Base-by-base conservation (phyloP, 768 basidiomycete species). In the Strobilomyces dryophilus region DNA sequence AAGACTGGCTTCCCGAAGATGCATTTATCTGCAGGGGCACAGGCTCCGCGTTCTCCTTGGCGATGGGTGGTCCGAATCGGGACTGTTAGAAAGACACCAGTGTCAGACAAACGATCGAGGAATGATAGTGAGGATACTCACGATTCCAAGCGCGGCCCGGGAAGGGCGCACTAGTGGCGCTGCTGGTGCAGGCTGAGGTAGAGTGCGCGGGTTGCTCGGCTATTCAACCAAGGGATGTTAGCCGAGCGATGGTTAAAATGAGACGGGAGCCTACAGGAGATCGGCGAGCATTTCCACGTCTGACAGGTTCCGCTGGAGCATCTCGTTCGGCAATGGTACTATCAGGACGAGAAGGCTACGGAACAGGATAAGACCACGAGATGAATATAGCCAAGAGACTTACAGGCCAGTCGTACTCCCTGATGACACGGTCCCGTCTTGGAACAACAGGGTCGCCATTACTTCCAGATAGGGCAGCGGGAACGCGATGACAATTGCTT, bases 21-120 rank as follows among this genome's bases (percentile, higher is more conserved):
- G 57, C 17, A 18, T 52, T 53, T 31, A 20, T 44, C n/a, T 35
- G 51, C 1, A 47, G 21, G 29, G 27, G 53, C 20, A 21, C 36
- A 24, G 51, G 44, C 11, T 67, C 61, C 2, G 15, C 21, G 4
- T 47, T 43, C 40, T 61, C 67, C 36, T 61, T 67, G 31, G 46
- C 36, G 17, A 69, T 51, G 3, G 68, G 68, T n/a, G 68, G 68
- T 6, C 68, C 68, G 29, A 69, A 69, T 9, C 68, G 68, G 35
- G 70, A 70, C 69, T 69, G 31, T 8, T 20, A 12, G 20, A 9
- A 27, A 39, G 12, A 32, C 6, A 15, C 20, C 15, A 57, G n/a
- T 8, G 18, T 49, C 11, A 53, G 26, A 39, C 17, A 17, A 34
- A 32, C 12, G 1, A 32, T 29, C n/a, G 8, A 8, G 8, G 11